Evolutionary conservation across 768 basidiomycete genomes (phyloP).

Genomic region (Tulasnella sp.): DNA sequence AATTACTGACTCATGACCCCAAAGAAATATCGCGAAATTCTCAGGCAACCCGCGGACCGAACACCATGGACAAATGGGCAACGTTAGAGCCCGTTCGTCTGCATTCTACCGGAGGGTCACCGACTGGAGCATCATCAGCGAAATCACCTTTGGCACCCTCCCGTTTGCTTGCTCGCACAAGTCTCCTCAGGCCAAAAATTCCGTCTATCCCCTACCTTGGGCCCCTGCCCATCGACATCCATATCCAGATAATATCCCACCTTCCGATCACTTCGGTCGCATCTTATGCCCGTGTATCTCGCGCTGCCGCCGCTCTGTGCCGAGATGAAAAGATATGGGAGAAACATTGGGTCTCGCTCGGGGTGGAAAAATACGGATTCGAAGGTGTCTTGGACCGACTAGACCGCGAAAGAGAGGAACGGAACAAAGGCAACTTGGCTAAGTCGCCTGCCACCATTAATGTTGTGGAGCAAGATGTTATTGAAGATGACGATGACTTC

Average conservation of each 20-base stretch:
- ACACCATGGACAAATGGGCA: slow-evolving; percentile 74
- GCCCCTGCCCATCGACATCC: slow-evolving; percentile 67
- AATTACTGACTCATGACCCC: background rate
- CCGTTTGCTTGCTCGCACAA: slow-evolving; percentile 11
- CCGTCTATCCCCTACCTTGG: slow-evolving; percentile 47
- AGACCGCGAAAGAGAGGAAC: slow-evolving; percentile 26
- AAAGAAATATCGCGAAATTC: background rate
- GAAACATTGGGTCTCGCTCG: slow-evolving; percentile 56
- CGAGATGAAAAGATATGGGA: slow-evolving; percentile 77
- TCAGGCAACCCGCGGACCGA: background rate
- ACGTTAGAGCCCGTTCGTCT: slow-evolving; percentile 69
- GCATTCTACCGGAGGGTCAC: slow-evolving; percentile 17
- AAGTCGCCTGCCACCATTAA: slow-evolving; percentile 53
- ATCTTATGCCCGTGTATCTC: slow-evolving; percentile 58
- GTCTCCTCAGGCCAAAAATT: background rate
- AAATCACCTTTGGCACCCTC: background rate
- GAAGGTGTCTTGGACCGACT: slow-evolving; percentile 49
- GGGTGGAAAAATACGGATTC: slow-evolving; percentile 41
- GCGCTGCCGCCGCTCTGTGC: slow-evolving; percentile 54
- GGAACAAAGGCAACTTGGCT: slow-evolving; percentile 28
- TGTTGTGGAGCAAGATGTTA: slow-evolving; percentile 34
- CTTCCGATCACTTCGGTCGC: slow-evolving; percentile 77
- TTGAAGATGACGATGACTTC: slow-evolving; percentile 64
- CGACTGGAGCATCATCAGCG: background rate
- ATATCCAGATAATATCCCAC: slow-evolving; percentile 62